Base-by-base conservation (phyloP, 75 land plant genomes). In the Cunninghamia lanceolata region DNA sequence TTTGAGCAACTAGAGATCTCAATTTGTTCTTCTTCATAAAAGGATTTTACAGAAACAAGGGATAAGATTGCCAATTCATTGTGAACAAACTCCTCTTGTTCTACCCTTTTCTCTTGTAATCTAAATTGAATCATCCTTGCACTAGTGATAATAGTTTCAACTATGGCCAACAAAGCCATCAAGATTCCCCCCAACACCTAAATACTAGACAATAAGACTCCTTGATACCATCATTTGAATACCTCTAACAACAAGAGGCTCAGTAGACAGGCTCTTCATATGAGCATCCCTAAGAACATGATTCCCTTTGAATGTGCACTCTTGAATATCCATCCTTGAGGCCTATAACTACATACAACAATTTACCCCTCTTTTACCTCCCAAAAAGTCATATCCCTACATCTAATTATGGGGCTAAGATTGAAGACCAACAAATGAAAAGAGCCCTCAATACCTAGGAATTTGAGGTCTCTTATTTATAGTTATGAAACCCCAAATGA, bases 101-200 rank as follows among this genome's bases (percentile, higher is more conserved):
- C 78, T 75, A 19, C 78, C 39, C 10, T 38, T 30, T 38, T 75
- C 17, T 75, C 40, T 40, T 75, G 78, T 40, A 75, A 75, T 38
- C 78, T 75, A 40, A 75, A 21, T 40, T 21, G 30, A 75, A 75
- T 38, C 78, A 75, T 75, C 78, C 78, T 75, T 35, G 78, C 78
- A 75, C 78, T 40, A 5, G 78, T 38, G 19, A 75, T 36, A 38
- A 75, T 38, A 38, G 40, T 75, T 36, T 40, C 78, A 35, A 75
- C 78, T 15, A 40, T 75, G 35, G 42, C 78, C 78, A 75, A 2
- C 11, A 75, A 34, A 35, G 78, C 42, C 42, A 75, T 75, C 17
- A 75, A 17, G 17, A 75, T 35, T 34, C 42, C 78, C 38, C 78
- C 78, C 15, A 75, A 36, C 4, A 21, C 78, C 78, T 40, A 75